Evolutionary conservation across 2,329 filamentous ascomycete species (phyloP), one percentile per base, ranked within the genome.

Genomic region (Fusarium sp.): DNA sequence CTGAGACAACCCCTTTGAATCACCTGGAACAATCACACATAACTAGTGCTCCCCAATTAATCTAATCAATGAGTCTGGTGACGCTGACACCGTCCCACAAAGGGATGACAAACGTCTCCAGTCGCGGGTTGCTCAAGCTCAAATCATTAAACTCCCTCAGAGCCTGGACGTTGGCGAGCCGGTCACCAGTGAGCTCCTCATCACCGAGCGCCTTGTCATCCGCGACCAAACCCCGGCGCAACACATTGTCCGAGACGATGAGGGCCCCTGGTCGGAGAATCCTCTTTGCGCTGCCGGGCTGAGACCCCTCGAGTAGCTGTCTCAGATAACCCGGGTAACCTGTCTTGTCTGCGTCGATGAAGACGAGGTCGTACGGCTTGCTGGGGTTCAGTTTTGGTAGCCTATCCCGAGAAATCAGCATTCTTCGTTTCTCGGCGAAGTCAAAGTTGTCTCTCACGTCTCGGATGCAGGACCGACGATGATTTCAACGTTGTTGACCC

Each of bases 171-270:
- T 74, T 74, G 5, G 56, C 56, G 13, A 70, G 58, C 25, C 54
- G 58, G 16, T 58, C 50, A n/a, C 68, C 67, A 23, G 74, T 72
- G 10, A 73, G 49, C 68, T 69, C 51, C 42, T 59, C 58, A 57
- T 59, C 29, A 9, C 64, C 61, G 4, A 65, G 58, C 23, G 62
- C 67, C 31, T 71, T 72, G 20, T 79, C 77, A 56, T 81, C 79
- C 4, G 82, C 84, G 4, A 87, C 82, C 11, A 85, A 76, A 6
- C 81, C 85, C 6, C 78, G 76, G 3, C 82, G 82, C 25, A 88
- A 79, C 42, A 85, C 80, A 61, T 88, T 88, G 73, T 88, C 86
- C 1, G 83, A 85, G 13, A 87, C 77, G 64, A 88, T 83, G 61
- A 87, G 76, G 0, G 84, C 85, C 7, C 82, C 84, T 8, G 79